phyloP scores from a whole-genome alignment of 345 rosid genomes.

The Citrus sp. region DNA sequence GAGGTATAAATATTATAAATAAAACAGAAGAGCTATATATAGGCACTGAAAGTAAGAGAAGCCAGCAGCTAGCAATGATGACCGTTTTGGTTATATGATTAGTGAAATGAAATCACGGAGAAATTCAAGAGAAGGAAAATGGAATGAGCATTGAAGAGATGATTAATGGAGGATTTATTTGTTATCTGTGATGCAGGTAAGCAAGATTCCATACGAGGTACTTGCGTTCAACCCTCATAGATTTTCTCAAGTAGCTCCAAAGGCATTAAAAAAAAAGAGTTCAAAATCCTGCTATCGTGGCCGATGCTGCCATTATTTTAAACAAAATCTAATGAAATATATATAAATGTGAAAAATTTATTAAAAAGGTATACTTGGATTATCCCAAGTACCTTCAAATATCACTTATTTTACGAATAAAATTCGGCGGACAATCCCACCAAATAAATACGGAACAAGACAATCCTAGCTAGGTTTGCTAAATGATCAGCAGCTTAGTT shows the following conservation, averaged over 20 bases:
- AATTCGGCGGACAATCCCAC: too few species aligned
- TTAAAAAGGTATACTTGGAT: too few species aligned
- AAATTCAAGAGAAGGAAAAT: constrained; percentile 24
- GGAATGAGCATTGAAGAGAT: constrained; percentile 39
- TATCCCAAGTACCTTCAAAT: too few species aligned
- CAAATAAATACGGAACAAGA: too few species aligned
- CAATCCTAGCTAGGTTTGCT: too few species aligned
- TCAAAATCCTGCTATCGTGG: too few species aligned
- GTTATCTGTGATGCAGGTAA: neutral
- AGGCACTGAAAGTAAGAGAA: constrained; percentile 28
- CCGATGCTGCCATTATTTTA: too few species aligned
- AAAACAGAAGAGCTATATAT: constrained; percentile 28
- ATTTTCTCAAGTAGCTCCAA: constrained; percentile 44
- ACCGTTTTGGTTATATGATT: constrained; percentile 36
- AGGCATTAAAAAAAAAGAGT: constrained; percentile 33
- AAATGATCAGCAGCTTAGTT: too few species aligned
- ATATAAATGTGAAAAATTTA: too few species aligned
- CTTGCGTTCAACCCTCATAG: constrained; percentile 52
- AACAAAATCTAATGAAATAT: too few species aligned
- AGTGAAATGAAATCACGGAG: constrained; percentile 34
- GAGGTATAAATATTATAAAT: constrained; percentile 14
- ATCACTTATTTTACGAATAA: too few species aligned
- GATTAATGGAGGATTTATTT: constrained; percentile 21
- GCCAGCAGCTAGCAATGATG: constrained; percentile 11
- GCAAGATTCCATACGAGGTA: constrained; percentile 44